Percentiles rank a stretch among this genome's conserved stretches.
Conservation (phyloP, 1,284 basidiomycete genomes). For the Apiotrichum mycotoxinovorans region DNA sequence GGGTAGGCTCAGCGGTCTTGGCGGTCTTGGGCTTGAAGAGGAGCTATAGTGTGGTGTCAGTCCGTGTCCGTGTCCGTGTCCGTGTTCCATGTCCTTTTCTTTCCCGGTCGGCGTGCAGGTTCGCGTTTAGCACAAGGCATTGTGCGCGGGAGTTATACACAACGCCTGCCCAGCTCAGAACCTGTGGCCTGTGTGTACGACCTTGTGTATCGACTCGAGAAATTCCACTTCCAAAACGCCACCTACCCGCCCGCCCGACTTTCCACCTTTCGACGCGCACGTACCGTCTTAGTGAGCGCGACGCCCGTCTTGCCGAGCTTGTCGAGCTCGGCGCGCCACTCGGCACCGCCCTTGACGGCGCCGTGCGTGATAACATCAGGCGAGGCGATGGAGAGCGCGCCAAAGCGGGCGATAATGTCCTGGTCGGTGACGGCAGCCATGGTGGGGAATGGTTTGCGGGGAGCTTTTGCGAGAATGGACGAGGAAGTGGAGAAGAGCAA, state of each 20-base stretch:
- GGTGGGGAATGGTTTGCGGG: conserved; percentile 23
- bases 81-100: no score
- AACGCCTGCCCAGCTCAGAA: not conserved
- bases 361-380: conserved; percentile 43
- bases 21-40: conserved; percentile 61
- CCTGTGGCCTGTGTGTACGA: not conserved
- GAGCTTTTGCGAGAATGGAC: not conserved
- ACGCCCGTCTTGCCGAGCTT: conserved; percentile 34
- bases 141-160: no score
- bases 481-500: conserved; percentile 4
- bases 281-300: conserved; percentile 44
- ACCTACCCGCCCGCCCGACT: not conserved
- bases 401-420: conserved; percentile 54
- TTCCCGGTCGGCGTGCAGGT: no score
- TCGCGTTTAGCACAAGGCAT: no score
- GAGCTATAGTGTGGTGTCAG: conserved; percentile 29
- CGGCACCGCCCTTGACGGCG: conserved; percentile 38
- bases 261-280: conserved; percentile 8
- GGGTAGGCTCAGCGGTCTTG: conserved; percentile 76
- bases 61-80: not conserved
- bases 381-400: conserved; percentile 39
- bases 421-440: conserved; percentile 75
- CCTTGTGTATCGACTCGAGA: not conserved
- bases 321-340: conserved; percentile 48
- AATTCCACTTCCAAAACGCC: no score